Evolutionary conservation across 768 basidiomycete genomes (phyloP).

Genomic region (Galerina sulciceps): DNA sequence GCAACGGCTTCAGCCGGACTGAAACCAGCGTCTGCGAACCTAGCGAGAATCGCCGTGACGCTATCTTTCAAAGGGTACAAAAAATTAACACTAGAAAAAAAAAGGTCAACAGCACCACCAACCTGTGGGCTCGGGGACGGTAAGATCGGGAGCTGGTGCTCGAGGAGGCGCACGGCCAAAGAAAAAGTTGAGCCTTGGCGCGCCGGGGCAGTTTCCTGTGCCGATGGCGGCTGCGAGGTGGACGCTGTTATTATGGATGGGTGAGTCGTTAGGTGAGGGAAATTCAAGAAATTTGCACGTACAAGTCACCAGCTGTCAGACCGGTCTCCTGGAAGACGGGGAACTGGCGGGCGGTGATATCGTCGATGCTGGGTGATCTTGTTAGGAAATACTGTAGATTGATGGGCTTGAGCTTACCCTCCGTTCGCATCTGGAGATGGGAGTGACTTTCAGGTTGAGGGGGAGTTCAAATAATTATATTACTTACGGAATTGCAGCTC

Average conservation of each 20-base stretch:
- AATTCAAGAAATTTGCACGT: neutral
- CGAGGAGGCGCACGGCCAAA: slow-evolving; percentile 29
- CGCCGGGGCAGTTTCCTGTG: slow-evolving; percentile 38
- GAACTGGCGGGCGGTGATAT: slow-evolving; percentile 17
- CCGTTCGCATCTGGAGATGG: slow-evolving; percentile 15
- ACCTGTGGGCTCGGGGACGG: slow-evolving; percentile 25
- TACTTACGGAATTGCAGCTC: slow-evolving; percentile 25
- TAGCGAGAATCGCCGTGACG: slow-evolving; percentile 26
- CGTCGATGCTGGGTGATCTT: slow-evolving; percentile 13
- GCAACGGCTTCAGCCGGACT: slow-evolving; percentile 24
- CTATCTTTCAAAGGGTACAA: slow-evolving; percentile 13
- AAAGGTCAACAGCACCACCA: neutral
- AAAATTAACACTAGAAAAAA: too few relatives aligned
- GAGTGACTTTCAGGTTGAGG: neutral
- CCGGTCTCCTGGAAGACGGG: slow-evolving; percentile 21
- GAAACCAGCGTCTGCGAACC: slow-evolving; percentile 34
- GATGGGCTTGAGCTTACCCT: slow-evolving; percentile 12
- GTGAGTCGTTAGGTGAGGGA: neutral
- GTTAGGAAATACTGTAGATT: neutral
- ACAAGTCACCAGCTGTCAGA: slow-evolving; percentile 28
- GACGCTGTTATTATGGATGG: slow-evolving; percentile 5
- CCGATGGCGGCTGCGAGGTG: slow-evolving; percentile 31
- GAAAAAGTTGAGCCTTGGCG: slow-evolving; percentile 34
- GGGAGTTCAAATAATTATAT: slow-evolving; percentile 1
- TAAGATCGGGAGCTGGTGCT: slow-evolving; percentile 24